phyloP scores from a whole-genome alignment of 176 grass and related monocot genomes.

The Rhipidocladum racemiflorum region DNA sequence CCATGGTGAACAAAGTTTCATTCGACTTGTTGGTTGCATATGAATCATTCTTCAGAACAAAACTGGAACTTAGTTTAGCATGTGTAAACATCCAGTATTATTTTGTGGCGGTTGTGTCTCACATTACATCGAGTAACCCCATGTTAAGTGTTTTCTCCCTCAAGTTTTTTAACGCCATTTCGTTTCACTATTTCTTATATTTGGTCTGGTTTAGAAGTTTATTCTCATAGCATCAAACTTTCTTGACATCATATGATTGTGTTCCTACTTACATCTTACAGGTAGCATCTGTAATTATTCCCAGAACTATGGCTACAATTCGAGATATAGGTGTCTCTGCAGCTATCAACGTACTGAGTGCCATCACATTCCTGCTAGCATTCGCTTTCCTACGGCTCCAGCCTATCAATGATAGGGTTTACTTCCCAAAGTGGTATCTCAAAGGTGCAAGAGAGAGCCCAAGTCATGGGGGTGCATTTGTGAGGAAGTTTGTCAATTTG shows the following conservation, averaged over 20 bases:
- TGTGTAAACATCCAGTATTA: conserved; percentile 7
- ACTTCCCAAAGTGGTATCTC: conserved; percentile 99
- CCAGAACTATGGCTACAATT: conserved; percentile 60
- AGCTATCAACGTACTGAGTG: conserved; percentile 78
- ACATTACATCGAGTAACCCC: background rate
- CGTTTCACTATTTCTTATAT: background rate
- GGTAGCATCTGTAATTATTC: conserved; percentile 18
- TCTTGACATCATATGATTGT: conserved; percentile 10
- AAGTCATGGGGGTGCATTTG: conserved; percentile 52
- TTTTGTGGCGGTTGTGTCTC: background rate
- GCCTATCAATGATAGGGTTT: conserved; percentile 97
- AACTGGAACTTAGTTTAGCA: conserved; percentile 6
- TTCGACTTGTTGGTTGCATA: background rate
- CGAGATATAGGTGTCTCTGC: conserved; percentile 79
- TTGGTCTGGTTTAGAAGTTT: conserved; percentile 12
- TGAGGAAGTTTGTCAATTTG: conserved; percentile 93
- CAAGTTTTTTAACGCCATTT: background rate
- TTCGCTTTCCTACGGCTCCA: conserved; percentile 93
- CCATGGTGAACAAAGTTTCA: background rate
- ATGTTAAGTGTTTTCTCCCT: background rate
- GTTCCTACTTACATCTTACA: conserved; percentile 30
- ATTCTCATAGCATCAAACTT: conserved; percentile 9
- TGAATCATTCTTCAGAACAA: background rate
- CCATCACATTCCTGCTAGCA: conserved; percentile 66
- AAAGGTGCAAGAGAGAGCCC: conserved; percentile 92